Base-by-base conservation (phyloP, 169 alveolate genomes). In the Cryptosporidium parvum region DNA sequence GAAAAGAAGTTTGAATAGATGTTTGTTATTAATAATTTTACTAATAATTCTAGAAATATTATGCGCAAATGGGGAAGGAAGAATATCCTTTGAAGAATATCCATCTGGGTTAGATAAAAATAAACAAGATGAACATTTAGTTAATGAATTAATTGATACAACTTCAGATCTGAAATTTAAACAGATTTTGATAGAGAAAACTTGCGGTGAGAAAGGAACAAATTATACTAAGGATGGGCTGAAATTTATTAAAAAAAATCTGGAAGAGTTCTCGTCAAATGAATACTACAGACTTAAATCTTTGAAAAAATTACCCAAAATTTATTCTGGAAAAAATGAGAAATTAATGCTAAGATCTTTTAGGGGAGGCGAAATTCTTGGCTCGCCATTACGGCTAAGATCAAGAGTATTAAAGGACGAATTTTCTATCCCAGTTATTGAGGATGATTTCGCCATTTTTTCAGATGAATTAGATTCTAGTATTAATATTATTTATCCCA, bases 351-450 rank as follows among this genome's bases (percentile, higher is more conserved):
- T 59, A 10, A 80, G 35, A 29, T 37, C 89, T 8, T 80, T 42
- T 45, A 80, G 42, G 23, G 56, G 21, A 14, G 89, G 89, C 8
- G 89, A 80, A 21, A 35, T 80, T 26, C 62, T 80, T 37, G 75
- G 75, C 1, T 69, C 89, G 23, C 89, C 89, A 42, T 44, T 80
- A 26, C 51, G 89, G 31, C 52, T 80, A 33, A 80, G 89, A 80
- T 16, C 21, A 6, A 80, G 89, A 80, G 39, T 80, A 59, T 33
- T 18, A 37, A 42, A 80, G 16, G 62, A 31, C 23, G 39, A 29
- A 7, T 35, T 45, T 44, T 37, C 48, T 12, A 80, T 80, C 31
- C 89, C 62, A 44, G 39, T 80, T 12, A 80, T 80, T 44, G 89
- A 80, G n/a, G 89, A 80, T 42, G 89, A 80, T 48, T 65, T 62